A percentile compares a stretch with the other conserved stretches of the same genome.
Evolutionary conservation across 192 early-diverging fungal species (phyloP).

Genomic region (Spizellomyces punctatus): DNA sequence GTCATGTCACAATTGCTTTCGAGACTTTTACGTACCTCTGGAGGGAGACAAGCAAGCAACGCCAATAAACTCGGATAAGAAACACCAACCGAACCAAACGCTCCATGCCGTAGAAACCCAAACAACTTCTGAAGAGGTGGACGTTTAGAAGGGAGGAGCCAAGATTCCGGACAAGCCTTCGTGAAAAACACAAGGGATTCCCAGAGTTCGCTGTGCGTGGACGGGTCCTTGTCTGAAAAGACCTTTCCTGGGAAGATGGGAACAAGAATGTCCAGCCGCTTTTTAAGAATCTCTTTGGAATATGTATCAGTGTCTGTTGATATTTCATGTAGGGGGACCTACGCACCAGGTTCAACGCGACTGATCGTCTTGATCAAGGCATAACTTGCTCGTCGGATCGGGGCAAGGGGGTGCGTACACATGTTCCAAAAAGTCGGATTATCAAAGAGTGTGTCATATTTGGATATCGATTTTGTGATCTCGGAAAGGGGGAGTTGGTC

Average conservation of each 20-base stretch:
- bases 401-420: conserved; percentile 43
- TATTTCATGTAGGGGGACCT: conserved; percentile 48
- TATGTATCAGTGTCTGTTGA: neutral
- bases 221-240: conserved; percentile 75
- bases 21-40: conserved; percentile 32
- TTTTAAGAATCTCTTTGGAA: too few species aligned
- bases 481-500: conserved; percentile 5
- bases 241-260: conserved; percentile 58
- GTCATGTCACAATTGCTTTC: neutral
- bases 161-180: conserved; percentile 44
- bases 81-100: conserved; percentile 63
- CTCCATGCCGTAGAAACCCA: conserved; percentile 67
- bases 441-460: conserved; percentile 42
- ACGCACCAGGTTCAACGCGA: conserved; percentile 41
- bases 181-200: conserved; percentile 81
- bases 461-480: conserved; percentile 1
- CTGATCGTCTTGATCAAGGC: conserved; percentile 56
- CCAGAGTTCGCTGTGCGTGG: conserved; percentile 82
- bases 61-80: conserved; percentile 81
- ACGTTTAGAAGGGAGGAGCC: conserved; percentile 56
- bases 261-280: too few species aligned
- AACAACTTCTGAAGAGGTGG: conserved; percentile 64
- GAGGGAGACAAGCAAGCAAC: conserved; percentile 67
- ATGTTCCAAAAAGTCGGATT: conserved; percentile 60
- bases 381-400: conserved; percentile 64